Conservation (phyloP, 2,329 filamentous ascomycete species). For the Hymenoscyphus scutula region DNA sequence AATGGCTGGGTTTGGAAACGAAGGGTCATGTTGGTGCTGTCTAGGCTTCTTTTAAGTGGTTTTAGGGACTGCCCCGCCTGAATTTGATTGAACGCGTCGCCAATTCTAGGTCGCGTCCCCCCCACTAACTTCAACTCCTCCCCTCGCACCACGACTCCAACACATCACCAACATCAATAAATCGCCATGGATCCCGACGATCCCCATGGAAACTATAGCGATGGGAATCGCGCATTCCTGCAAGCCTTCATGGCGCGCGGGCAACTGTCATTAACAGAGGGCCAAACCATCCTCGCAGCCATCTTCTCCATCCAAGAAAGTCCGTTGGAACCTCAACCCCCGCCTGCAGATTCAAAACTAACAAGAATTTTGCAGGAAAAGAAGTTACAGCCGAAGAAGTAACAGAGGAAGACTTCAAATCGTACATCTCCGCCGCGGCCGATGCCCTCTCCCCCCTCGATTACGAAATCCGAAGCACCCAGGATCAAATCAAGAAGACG, state of each 20-base stretch:
- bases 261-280: constrained; percentile 72
- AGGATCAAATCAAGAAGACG: constrained; percentile 65
- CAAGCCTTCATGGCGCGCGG: constrained; percentile 82
- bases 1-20: too few relatives aligned
- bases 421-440: constrained; percentile 69
- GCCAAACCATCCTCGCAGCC: constrained; percentile 69
- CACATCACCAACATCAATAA: constrained; percentile 5
- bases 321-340: constrained; percentile 9
- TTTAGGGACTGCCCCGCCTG: too few relatives aligned
- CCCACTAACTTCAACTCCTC: neutral
- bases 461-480: constrained; percentile 75
- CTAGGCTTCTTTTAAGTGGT: too few relatives aligned
- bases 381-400: constrained; percentile 59
- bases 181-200: constrained; percentile 20
- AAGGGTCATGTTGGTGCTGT: too few relatives aligned
- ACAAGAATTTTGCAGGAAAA: constrained; percentile 39
- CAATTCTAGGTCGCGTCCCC: neutral
- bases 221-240: constrained; percentile 82
- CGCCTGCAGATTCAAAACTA: constrained; percentile 9
- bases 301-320: constrained; percentile 58
- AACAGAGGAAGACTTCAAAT: constrained; percentile 63
- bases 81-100: too few relatives aligned
- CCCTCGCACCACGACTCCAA: neutral
- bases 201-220: constrained; percentile 31
- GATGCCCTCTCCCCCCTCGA: constrained; percentile 75